Base-by-base conservation (phyloP, 2,329 filamentous ascomycete genomes). In the Penicillium sclerotigenum region DNA sequence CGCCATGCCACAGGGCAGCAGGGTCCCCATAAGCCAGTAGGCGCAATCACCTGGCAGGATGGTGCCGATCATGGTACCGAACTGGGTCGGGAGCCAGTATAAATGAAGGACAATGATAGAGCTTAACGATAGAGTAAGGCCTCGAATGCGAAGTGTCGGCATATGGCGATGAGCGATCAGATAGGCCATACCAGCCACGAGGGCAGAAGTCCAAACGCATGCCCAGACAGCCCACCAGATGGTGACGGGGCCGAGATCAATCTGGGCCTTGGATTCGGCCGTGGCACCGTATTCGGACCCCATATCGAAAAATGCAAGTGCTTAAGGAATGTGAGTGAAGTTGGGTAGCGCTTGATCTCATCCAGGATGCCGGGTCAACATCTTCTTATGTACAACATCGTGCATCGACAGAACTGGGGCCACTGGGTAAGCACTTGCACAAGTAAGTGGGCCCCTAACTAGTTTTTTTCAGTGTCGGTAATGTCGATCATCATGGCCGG, bases 21-120 rank as follows among this genome's bases (percentile, higher is more conserved):
- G 86, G 53, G 84, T 76, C 59, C 82, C 81, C 86, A 88, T 88
- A 69, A 86, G 79, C 83, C 85, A 88, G 68, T 79, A 88, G 69
- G 87, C 83, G 16, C 77, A 76, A 20, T 78, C 73, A 50, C 82
- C 82, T 0, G 83, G 81, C 55, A 75, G 66, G 24, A 65, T 54
- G 6, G 71, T 57, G 31, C 73, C 73, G 8, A 76, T 59, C 52
- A 73, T 68, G 47, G 68, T 70, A 16, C 67, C 71, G 31, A 74
- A 63, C 54, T 76, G 70, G 29, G 68, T 68, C 10, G 69, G 59
- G 31, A 69, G 59, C 63, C 68, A 71, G 59, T 76, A 77, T 16
- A 76, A 58, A 60, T 77, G 74, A 42, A 77, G 70, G 20, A 73
- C 56, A 1, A 68, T 64, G 18, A 77, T 67, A 16, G 73, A 71